phyloP scores from a whole-genome alignment of 2,329 filamentous ascomycete genomes.

The Trichoderma atrobrunneum region DNA sequence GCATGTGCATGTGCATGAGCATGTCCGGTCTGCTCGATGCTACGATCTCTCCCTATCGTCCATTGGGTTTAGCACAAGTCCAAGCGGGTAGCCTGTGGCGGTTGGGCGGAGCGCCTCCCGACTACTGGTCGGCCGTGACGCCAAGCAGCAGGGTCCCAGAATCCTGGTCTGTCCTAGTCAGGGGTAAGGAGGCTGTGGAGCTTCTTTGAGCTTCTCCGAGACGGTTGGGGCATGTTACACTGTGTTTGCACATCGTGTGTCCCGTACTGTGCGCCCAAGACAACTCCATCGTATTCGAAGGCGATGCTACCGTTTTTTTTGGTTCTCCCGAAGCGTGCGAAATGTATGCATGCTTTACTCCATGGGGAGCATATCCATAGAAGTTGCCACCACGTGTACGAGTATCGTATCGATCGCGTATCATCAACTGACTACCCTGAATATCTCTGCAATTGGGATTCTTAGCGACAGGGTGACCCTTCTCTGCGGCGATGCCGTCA shows the following conservation, averaged over 20 bases:
- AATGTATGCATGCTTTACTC: background rate
- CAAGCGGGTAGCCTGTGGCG: slow-evolving; percentile 19
- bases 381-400: background rate
- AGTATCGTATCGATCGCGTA: background rate
- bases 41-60: slow-evolving; percentile 20
- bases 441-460: background rate
- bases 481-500: background rate
- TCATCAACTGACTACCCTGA: background rate
- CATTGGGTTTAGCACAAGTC: slow-evolving; percentile 10
- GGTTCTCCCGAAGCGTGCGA: background rate
- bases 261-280: slow-evolving; percentile 1
- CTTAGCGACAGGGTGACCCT: background rate
- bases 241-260: background rate
- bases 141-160: slow-evolving; percentile 17
- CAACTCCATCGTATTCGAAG: background rate
- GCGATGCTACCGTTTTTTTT: background rate
- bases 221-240: slow-evolving; percentile 11
- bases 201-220: slow-evolving; percentile 10
- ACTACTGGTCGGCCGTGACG: slow-evolving; percentile 20
- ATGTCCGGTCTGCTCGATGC: slow-evolving; percentile 12
- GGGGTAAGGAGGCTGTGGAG: slow-evolving; percentile 21
- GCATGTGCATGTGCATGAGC: slow-evolving; percentile 12
- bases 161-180: slow-evolving; percentile 23
- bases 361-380: background rate
- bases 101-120: slow-evolving; percentile 17